phyloP scores from a whole-genome alignment of 176 grass and related monocot species.

The Triticum dicoccoides region DNA sequence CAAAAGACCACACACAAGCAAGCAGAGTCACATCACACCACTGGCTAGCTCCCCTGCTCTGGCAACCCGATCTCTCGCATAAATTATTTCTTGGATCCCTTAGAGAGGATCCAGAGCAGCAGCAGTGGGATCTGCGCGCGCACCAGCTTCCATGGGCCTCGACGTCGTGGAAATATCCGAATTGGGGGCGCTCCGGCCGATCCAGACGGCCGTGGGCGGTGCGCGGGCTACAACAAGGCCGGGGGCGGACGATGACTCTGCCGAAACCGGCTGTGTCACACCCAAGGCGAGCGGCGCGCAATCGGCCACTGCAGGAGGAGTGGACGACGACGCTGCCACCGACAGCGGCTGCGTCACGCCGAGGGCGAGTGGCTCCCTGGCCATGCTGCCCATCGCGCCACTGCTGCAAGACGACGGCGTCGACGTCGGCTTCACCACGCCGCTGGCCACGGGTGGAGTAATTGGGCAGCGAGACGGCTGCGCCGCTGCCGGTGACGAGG shows the following conservation, averaged over 20 bases:
- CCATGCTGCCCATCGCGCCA: neutral
- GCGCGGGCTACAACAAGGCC: neutral
- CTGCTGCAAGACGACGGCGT: neutral
- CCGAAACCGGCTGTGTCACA: slow-evolving; percentile 43
- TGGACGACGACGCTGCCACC: neutral
- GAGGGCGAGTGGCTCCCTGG: neutral
- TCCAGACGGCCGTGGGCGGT: slow-evolving; percentile 9
- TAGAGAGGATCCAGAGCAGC: neutral
- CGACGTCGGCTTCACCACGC: slow-evolving; percentile 43
- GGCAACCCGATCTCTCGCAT: neutral
- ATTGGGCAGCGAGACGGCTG: neutral
- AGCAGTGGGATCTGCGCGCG: neutral
- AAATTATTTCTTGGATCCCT: neutral
- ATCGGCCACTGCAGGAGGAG: slow-evolving; percentile 21
- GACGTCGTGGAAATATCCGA: slow-evolving; percentile 42
- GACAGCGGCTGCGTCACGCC: slow-evolving; percentile 44
- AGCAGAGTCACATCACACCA: neutral
- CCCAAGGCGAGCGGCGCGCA: neutral
- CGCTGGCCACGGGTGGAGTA: neutral
- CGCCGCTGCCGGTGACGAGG: neutral
- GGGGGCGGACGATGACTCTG: slow-evolving; percentile 10
- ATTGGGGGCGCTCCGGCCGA: slow-evolving; percentile 48
- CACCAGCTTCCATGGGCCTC: slow-evolving; percentile 38
- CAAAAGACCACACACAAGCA: neutral
- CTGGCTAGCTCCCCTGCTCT: neutral